phyloP scores from a whole-genome alignment of 495 filamentous ascomycete species.

The Hyaloscypha bicolor region DNA sequence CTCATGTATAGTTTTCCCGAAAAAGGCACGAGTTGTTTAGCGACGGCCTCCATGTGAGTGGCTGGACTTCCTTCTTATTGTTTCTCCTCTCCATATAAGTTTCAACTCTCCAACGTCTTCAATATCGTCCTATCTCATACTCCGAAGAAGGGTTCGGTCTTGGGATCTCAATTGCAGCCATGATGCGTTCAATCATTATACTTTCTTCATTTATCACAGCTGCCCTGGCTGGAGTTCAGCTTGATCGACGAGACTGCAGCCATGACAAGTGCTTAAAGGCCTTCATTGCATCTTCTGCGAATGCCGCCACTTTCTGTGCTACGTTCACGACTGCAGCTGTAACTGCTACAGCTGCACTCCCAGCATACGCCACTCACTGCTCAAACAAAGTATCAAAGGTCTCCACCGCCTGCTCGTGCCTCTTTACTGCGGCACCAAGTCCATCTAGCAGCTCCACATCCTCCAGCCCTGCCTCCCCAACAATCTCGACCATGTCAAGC shows the following conservation, averaged over 20 bases:
- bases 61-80: background rate
- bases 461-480: background rate
- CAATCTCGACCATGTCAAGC: background rate
- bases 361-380: constrained; percentile 8
- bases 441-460: background rate
- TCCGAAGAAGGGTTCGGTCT: background rate
- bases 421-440: background rate
- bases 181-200: constrained; percentile 1
- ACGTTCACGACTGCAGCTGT: background rate
- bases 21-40: background rate
- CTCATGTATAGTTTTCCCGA: constrained; percentile 1
- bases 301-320: constrained; percentile 3
- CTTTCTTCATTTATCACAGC: background rate
- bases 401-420: background rate
- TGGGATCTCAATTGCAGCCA: background rate
- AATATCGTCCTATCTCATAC: background rate
- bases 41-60: background rate
- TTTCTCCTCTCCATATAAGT: background rate
- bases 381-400: background rate
- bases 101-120: background rate
- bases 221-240: constrained; percentile 3
- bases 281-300: constrained; percentile 2
- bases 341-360: background rate
- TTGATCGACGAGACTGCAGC: constrained; percentile 1
- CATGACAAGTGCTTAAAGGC: constrained; percentile 7